Evolutionary conservation across 139 green algal species (phyloP).

Genomic region (Pycnococcus provasolii): DNA sequence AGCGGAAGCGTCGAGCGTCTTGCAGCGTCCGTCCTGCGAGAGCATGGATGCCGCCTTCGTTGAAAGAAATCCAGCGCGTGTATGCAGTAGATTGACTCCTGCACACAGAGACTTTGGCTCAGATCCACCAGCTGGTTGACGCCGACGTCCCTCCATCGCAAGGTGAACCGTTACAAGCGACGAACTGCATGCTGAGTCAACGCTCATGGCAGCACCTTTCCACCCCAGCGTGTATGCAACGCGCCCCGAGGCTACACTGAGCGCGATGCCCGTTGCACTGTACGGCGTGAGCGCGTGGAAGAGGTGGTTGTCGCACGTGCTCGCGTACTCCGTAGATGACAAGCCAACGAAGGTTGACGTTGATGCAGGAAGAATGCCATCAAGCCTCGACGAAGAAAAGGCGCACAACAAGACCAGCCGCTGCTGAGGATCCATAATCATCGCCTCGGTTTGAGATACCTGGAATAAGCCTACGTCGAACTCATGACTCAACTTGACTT

Average conservation of each 20-base stretch:
- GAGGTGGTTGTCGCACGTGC: not conserved
- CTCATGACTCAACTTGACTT: not conserved
- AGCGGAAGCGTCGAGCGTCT: conserved; percentile 51
- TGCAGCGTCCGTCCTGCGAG: conserved; percentile 61
- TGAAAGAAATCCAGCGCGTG: conserved; percentile 42
- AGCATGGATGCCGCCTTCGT: conserved; percentile 45
- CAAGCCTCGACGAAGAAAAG: not conserved
- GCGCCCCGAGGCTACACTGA: conserved; percentile 50
- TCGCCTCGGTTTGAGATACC: not conserved
- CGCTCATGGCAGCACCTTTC: conserved; percentile 25
- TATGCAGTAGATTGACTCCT: conserved; percentile 27
- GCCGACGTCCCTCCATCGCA: conserved; percentile 20
- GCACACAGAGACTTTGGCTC: conserved; percentile 52
- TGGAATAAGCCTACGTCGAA: conserved; percentile 49
- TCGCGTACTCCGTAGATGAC: conserved; percentile 23
- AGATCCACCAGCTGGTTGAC: conserved; percentile 38
- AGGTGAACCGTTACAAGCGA: conserved; percentile 60
- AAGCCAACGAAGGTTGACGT: conserved; percentile 24
- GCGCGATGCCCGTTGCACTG: not conserved
- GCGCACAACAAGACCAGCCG: conserved; percentile 30
- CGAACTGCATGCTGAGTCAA: conserved; percentile 72
- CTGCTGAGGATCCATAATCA: conserved; percentile 5
- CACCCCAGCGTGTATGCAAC: conserved; percentile 42
- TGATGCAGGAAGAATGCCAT: conserved; percentile 11
- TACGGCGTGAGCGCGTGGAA: conserved; percentile 13